Evolutionary conservation across 805 yeast species (phyloP).

Genomic region (Ascoidea rubescens): DNA sequence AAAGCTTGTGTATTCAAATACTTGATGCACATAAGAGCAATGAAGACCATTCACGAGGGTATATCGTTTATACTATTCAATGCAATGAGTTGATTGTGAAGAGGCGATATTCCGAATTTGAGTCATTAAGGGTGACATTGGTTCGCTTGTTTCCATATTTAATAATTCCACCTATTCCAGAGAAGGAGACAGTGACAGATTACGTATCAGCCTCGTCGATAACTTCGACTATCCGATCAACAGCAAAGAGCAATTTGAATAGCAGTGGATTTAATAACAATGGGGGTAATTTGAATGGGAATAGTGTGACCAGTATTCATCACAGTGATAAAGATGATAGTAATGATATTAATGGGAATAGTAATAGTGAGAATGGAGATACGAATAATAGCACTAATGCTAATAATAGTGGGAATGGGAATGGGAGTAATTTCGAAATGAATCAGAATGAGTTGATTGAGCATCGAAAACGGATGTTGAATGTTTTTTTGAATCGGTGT

Average conservation of each 20-base stretch:
- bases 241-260: neutral
- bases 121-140: conserved; percentile 59
- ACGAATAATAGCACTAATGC: too few species aligned
- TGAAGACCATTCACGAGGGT: conserved; percentile 66
- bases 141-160: conserved; percentile 64
- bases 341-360: neutral
- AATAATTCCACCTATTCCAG: conserved; percentile 89
- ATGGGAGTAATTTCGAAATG: neutral
- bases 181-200: conserved; percentile 41
- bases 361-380: neutral
- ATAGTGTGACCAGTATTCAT: too few species aligned
- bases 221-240: neutral
- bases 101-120: conserved; percentile 88
- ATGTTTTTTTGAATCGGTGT: conserved; percentile 71
- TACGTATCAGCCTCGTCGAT: conserved; percentile 4
- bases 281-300: neutral
- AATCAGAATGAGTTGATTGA: conserved; percentile 24
- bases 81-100: conserved; percentile 40
- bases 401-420: neutral
- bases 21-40: conserved; percentile 76
- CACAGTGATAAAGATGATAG: too few species aligned
- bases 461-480: conserved; percentile 61
- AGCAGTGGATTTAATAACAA: neutral
- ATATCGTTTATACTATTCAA: conserved; percentile 71
- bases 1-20: conserved; percentile 25